Evolutionary conservation across 2,329 filamentous ascomycete species (phyloP).

Genomic region (Trichoderma gracile): DNA sequence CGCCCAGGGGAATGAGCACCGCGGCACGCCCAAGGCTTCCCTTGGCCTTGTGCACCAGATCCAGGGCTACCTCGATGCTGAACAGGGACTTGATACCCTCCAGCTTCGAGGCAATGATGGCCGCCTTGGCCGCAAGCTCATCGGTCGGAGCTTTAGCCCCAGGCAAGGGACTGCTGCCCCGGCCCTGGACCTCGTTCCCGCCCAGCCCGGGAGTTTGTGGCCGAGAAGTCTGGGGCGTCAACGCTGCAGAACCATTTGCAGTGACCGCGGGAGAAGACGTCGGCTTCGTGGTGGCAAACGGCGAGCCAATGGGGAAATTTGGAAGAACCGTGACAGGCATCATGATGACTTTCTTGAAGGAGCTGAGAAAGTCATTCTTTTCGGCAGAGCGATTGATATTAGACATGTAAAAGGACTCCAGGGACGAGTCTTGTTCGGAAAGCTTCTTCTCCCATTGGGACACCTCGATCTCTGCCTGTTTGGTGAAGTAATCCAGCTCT

Average conservation of each 20-base stretch:
- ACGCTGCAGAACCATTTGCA: conserved; percentile 34
- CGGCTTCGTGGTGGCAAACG: conserved; percentile 53
- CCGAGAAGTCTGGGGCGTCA: conserved; percentile 46
- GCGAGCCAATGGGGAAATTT: conserved; percentile 61
- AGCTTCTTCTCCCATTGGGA: conserved; percentile 87
- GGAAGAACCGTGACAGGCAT: conserved; percentile 93
- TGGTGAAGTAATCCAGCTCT: conserved; percentile 83
- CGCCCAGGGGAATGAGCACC: conserved; percentile 77
- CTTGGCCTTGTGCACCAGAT: conserved; percentile 86
- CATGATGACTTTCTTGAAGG: conserved; percentile 99
- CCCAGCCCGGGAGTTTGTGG: conserved; percentile 50
- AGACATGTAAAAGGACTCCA: conserved; percentile 94
- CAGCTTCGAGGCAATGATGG: conserved; percentile 90
- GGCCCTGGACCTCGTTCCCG: conserved; percentile 36
- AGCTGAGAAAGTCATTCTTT: conserved; percentile 93
- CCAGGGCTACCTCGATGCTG: conserved; percentile 91
- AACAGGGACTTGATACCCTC: conserved; percentile 95
- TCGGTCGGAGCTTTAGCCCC: conserved; percentile 73
- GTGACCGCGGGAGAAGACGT: conserved; percentile 30
- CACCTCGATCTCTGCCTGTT: conserved; percentile 74
- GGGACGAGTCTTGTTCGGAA: conserved; percentile 83
- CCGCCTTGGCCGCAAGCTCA: conserved; percentile 94
- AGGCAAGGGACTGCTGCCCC: conserved; percentile 47
- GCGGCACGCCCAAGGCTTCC: conserved; percentile 81
- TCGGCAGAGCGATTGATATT: conserved; percentile 92